phyloP scores from a whole-genome alignment of 108 stramenopile genomes.

The Cylindrotheca closterium region DNA sequence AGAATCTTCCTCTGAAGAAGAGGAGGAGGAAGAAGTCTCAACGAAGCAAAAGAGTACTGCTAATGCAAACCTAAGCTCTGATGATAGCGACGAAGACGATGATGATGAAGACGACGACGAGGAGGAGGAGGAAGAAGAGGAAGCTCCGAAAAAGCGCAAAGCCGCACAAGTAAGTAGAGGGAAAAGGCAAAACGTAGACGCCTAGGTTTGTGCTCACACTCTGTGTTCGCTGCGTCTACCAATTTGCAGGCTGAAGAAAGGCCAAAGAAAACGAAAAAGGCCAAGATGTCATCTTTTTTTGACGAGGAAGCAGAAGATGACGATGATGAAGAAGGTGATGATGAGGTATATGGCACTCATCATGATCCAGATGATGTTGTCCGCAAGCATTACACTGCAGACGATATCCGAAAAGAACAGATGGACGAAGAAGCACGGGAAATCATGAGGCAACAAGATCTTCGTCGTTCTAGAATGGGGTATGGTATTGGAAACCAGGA shows the following conservation, averaged over 20 bases:
- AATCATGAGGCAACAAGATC: conserved; percentile 83
- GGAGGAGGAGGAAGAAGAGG: conserved; percentile 63
- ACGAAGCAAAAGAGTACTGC: not conserved
- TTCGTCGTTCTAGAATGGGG: conserved; percentile 74
- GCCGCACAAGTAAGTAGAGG: no score
- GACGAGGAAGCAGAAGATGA: conserved; percentile 89
- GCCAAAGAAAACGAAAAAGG: conserved; percentile 41
- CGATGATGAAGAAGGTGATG: conserved; percentile 77
- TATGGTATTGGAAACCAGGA: conserved; percentile 42
- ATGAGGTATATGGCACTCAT: conserved; percentile 64
- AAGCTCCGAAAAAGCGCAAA: conserved; percentile 32
- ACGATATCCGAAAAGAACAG: conserved; percentile 72
- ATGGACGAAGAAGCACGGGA: conserved; percentile 87
- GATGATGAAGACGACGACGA: conserved; percentile 65
- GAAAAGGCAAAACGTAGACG: no score
- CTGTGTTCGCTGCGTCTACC: no score
- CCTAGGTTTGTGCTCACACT: no score
- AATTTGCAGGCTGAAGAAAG: not conserved
- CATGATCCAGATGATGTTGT: conserved; percentile 74
- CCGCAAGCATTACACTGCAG: conserved; percentile 68
- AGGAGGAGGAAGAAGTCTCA: conserved; percentile 40
- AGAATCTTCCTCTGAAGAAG: conserved; percentile 37
- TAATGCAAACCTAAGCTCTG: conserved; percentile 28
- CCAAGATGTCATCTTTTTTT: conserved; percentile 72
- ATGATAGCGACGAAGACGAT: conserved; percentile 45